Conservation (phyloP, 306 rosid genomes). For the Quercus suber region DNA sequence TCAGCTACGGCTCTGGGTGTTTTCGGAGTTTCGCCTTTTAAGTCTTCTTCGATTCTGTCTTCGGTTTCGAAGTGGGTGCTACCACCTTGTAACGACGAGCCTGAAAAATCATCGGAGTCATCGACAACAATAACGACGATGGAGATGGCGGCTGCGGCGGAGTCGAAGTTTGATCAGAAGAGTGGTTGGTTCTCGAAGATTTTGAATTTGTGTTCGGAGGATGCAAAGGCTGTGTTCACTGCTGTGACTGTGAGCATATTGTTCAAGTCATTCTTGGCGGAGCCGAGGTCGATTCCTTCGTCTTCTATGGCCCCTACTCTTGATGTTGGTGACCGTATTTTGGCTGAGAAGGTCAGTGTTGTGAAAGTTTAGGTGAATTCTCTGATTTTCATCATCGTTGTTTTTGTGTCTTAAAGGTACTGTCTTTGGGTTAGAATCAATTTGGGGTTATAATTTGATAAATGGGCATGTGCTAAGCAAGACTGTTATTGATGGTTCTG, state of each 20-base stretch:
- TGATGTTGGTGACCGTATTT: constrained; percentile 85
- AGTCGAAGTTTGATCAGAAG: constrained; percentile 24
- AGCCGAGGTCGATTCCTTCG: constrained; percentile 92
- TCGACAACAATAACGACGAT: constrained; percentile 40
- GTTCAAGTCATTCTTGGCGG: constrained; percentile 77
- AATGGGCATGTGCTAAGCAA: neutral
- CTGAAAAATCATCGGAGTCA: constrained; percentile 24
- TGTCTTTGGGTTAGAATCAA: neutral
- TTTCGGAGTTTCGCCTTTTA: constrained; percentile 64
- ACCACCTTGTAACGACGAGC: constrained; percentile 52
- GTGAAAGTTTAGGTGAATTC: neutral
- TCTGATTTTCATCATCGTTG: no score
- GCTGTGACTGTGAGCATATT: constrained; percentile 74
- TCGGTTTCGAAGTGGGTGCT: constrained; percentile 60
- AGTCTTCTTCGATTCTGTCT: constrained; percentile 56
- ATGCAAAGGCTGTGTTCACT: constrained; percentile 74
- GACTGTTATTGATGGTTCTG: no score
- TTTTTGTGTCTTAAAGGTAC: neutral
- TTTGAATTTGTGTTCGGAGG: constrained; percentile 60
- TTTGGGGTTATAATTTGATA: neutral
- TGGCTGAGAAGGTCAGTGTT: constrained; percentile 81
- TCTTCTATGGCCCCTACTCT: constrained; percentile 90
- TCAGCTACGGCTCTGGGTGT: constrained; percentile 39
- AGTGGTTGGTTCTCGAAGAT: constrained; percentile 63
- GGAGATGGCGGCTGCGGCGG: no score